Evolutionary conservation across 1,284 basidiomycete genomes (phyloP).

Genomic region (Ustilago nuda): DNA sequence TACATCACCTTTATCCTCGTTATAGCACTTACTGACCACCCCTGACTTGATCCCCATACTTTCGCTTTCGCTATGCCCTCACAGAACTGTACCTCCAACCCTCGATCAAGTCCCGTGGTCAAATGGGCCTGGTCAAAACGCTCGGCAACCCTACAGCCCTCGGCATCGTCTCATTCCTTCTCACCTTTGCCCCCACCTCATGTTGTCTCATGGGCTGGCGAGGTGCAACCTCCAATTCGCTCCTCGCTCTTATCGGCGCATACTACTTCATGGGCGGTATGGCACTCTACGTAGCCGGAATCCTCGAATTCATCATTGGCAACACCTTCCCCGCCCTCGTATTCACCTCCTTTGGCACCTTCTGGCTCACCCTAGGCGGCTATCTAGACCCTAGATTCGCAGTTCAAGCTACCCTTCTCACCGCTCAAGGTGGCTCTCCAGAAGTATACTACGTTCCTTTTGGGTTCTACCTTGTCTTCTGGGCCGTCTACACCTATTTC

Average conservation of each 20-base stretch:
- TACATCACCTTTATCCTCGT: too few relatives aligned
- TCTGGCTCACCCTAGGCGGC: constrained; percentile 50
- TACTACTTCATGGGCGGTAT: constrained; percentile 50
- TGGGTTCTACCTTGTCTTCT: constrained; percentile 50
- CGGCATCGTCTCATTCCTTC: constrained; percentile 56
- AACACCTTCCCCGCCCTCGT: constrained; percentile 57
- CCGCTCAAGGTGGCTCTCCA: constrained; percentile 16
- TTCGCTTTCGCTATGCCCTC: too few relatives aligned
- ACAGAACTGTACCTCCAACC: constrained; percentile 54
- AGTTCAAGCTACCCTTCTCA: constrained; percentile 41
- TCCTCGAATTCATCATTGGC: constrained; percentile 56
- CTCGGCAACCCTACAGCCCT: constrained; percentile 54
- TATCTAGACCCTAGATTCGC: constrained; percentile 35
- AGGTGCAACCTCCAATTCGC: constrained; percentile 41
- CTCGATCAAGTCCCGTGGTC: constrained; percentile 28
- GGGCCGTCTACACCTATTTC: constrained; percentile 52
- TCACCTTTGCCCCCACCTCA: constrained; percentile 50
- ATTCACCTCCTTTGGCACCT: constrained; percentile 50
- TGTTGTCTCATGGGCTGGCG: constrained; percentile 56
- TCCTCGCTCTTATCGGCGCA: constrained; percentile 38
- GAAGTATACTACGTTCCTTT: constrained; percentile 36
- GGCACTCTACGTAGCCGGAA: constrained; percentile 29
- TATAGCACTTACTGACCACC: too few relatives aligned
- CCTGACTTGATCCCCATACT: too few relatives aligned
- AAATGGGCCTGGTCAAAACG: constrained; percentile 49